These are phyloP conservation scores for Cucurbita ficifolia DNA, from an alignment of 306 rosid genomes.

Conservation along the genomic window DNA sequence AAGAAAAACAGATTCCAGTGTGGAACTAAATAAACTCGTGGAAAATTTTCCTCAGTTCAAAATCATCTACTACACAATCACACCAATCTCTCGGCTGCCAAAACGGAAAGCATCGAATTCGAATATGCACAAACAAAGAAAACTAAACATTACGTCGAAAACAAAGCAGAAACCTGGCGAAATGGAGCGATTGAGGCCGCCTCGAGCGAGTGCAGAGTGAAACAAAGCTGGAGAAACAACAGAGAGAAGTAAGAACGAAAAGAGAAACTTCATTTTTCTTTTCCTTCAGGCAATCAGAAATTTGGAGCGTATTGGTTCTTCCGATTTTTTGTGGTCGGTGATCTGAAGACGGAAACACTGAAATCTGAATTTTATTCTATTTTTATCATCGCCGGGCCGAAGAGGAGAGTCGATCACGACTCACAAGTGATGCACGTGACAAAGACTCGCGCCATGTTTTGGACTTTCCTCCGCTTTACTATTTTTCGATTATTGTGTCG, in stretches of 20 bases:
- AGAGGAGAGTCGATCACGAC: background rate
- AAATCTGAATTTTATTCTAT: background rate
- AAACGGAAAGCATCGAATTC: background rate
- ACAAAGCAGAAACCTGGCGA: constrained; percentile 32
- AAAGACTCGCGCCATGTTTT: background rate
- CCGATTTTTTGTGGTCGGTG: background rate
- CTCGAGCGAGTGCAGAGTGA: constrained; percentile 30
- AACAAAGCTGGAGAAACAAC: constrained; percentile 16
- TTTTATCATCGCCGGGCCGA: background rate
- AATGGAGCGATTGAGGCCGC: constrained; percentile 16
- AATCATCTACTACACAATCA: background rate
- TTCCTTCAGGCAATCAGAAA: background rate
- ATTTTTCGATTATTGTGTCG: no score
- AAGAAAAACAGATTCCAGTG: background rate
- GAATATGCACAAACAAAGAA: background rate
- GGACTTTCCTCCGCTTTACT: background rate
- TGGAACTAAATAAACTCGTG: background rate
- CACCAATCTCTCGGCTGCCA: background rate
- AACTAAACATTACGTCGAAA: background rate
- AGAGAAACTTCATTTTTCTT: constrained; percentile 3
- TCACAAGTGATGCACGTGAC: background rate
- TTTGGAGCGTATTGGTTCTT: background rate
- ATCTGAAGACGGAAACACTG: background rate
- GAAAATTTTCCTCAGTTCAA: background rate
- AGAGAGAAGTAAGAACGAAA: constrained; percentile 25